Percentiles rank a stretch among this genome's conserved stretches.
These are phyloP conservation scores for Lumnitzera littorea DNA, from an alignment of 345 rosid genomes.

Conservation along the genomic window DNA sequence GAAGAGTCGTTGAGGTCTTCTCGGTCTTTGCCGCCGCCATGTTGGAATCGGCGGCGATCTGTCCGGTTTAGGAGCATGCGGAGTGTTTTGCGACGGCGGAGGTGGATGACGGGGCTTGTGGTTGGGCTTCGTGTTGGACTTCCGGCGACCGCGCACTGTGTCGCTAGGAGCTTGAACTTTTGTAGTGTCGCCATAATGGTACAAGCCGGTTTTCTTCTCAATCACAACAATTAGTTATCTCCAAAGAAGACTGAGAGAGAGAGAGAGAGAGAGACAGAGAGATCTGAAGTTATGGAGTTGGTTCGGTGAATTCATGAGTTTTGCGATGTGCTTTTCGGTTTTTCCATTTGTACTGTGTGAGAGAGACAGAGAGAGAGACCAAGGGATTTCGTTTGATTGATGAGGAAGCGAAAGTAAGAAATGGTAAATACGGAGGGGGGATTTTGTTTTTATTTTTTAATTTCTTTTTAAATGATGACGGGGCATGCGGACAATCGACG, in stretches of 20 bases:
- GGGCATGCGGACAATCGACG: too few species aligned
- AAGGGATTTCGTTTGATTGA: neutral
- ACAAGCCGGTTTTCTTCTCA: neutral
- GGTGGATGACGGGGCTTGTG: conserved; percentile 70
- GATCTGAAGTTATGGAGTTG: neutral
- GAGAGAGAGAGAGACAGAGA: neutral
- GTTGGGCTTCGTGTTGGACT: conserved; percentile 74
- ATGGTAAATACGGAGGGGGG: too few species aligned
- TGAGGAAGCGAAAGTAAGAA: neutral
- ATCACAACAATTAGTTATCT: neutral
- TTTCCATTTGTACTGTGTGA: neutral
- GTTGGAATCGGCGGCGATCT: conserved; percentile 31
- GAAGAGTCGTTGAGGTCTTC: conserved; percentile 6
- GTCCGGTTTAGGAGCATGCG: conserved; percentile 64
- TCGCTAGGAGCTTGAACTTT: conserved; percentile 74
- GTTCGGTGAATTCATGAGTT: too few species aligned
- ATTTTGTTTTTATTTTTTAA: too few species aligned
- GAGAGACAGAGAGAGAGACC: neutral
- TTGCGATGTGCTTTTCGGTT: too few species aligned
- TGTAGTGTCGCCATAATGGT: conserved; percentile 59
- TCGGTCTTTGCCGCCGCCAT: conserved; percentile 11
- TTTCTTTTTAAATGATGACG: too few species aligned
- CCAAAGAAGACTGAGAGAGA: neutral
- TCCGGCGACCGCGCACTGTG: conserved; percentile 60
- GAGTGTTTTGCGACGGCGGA: conserved; percentile 87